Evolutionary conservation across 2,329 filamentous ascomycete genomes (phyloP), one percentile per base, ranked within the genome.

Genomic region (Fonsecaea erecta): DNA sequence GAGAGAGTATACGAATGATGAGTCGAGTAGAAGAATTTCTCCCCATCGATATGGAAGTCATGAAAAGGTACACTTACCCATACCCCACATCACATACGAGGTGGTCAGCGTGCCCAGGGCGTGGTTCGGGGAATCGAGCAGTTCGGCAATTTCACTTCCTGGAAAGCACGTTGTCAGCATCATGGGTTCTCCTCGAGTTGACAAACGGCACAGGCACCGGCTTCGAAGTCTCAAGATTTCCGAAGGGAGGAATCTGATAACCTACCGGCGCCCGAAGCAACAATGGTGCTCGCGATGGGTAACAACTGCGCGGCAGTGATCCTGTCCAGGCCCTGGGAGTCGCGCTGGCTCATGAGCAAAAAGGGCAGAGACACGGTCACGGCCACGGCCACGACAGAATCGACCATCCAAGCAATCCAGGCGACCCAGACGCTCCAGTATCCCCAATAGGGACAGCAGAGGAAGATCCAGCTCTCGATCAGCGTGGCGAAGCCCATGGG

Each of bases 11-110:
- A 11, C 21, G n/a, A 6, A 21, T n/a, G 18, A 2, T 16, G 16
- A 37, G 35, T 37, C 16, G 1, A 12, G 11, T n/a, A n/a, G n/a
- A n/a, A n/a, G n/a, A n/a, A n/a, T n/a, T n/a, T n/a, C n/a, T n/a
- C n/a, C n/a, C 9, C 35, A 14, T 37, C 9, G 35, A 1, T 16
- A 16, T 14, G 16, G 14, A 12, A 16, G 18, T 46, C 40, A 1
- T 7, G 11, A 18, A 21, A 21, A n/a, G n/a, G n/a, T n/a, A n/a
- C 18, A 48, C 43, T 48, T 48, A 48, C 43, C 48, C 58, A 89
- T 85, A 0, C 89, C 89, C 88, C 87, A 91, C 64, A 92, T 83
- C n/a, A 90, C 79, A 74, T 91, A 92, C 26, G 84, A 88, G 16
- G 80, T 79, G 24, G 91, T 77, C 21, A 91, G 73, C 0, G 89